A percentile compares a stretch with the other conserved stretches of the same genome.
phyloP scores from a whole-genome alignment of 352 stramenopile species.

The Albugo laibachii region DNA sequence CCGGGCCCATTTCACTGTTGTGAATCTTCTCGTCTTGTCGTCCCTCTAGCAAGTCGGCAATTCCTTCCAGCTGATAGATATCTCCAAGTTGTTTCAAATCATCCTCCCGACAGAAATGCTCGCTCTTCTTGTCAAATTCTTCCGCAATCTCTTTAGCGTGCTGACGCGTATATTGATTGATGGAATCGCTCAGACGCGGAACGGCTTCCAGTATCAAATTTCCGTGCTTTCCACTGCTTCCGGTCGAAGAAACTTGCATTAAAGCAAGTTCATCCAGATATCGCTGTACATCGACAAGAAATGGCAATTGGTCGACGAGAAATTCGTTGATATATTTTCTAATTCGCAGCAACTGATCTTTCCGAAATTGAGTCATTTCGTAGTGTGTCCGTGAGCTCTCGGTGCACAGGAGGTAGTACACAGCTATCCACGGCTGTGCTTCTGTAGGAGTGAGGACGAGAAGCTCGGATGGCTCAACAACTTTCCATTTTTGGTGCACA shows the following conservation, averaged over 20 bases:
- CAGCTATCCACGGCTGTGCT: constrained; percentile 85
- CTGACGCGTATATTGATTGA: constrained; percentile 17
- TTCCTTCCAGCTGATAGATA: constrained; percentile 58
- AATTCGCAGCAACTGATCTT: constrained; percentile 81
- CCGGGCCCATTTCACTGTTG: not conserved
- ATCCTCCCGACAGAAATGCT: constrained; percentile 21
- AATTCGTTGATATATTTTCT: constrained; percentile 91
- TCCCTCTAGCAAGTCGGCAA: constrained; percentile 50
- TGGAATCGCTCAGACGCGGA: constrained; percentile 32
- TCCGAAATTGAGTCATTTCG: constrained; percentile 87
- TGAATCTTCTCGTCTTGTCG: constrained; percentile 2
- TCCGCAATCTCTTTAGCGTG: constrained; percentile 17
- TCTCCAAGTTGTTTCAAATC: constrained; percentile 49
- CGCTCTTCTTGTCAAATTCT: constrained; percentile 24
- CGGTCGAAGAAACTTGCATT: constrained; percentile 41
- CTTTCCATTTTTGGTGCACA: constrained; percentile 80
- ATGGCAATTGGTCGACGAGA: constrained; percentile 87
- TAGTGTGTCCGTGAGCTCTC: constrained; percentile 87
- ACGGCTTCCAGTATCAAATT: constrained; percentile 64
- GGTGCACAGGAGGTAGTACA: constrained; percentile 89
- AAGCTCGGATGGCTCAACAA: constrained; percentile 72
- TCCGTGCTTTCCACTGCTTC: constrained; percentile 8
- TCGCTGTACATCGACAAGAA: constrained; percentile 84
- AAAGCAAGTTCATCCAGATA: constrained; percentile 93
- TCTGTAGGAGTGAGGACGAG: constrained; percentile 86